phyloP scores from a whole-genome alignment of 2,329 filamentous ascomycete species.

The Cytospora piceicola region DNA sequence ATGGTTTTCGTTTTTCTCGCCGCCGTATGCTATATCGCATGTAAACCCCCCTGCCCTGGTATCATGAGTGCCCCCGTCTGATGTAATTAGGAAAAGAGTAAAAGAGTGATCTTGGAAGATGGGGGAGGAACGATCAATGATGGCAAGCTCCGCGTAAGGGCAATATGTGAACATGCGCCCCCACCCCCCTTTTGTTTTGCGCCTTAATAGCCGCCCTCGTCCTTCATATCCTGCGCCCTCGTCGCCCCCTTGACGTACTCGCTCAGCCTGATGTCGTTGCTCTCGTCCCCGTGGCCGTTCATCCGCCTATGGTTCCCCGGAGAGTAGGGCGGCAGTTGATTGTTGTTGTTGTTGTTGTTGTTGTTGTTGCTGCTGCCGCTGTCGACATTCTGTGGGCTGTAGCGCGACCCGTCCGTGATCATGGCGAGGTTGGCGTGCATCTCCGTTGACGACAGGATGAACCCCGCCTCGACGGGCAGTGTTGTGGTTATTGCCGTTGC shows the following conservation, averaged over 20 bases:
- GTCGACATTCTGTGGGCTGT: constrained; percentile 9
- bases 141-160: background rate
- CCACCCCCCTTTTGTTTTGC: background rate
- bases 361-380: background rate
- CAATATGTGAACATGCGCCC: too few relatives aligned
- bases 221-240: constrained; percentile 43
- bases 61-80: background rate
- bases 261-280: constrained; percentile 44
- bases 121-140: background rate
- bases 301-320: constrained; percentile 39
- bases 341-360: constrained; percentile 4
- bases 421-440: constrained; percentile 38
- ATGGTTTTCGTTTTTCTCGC: background rate
- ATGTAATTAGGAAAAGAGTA: background rate
- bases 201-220: constrained; percentile 32
- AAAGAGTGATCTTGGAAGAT: background rate
- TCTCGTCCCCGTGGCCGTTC: constrained; percentile 41
- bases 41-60: too few relatives aligned
- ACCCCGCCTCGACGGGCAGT: background rate
- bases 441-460: constrained; percentile 28
- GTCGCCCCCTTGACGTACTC: constrained; percentile 44
- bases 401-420: constrained; percentile 39
- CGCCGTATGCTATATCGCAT: background rate
- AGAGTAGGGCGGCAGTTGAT: constrained; percentile 27
- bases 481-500: background rate